Evolutionary conservation across 768 basidiomycete species (phyloP).

Genomic region (Xanthoconium stramineum): DNA sequence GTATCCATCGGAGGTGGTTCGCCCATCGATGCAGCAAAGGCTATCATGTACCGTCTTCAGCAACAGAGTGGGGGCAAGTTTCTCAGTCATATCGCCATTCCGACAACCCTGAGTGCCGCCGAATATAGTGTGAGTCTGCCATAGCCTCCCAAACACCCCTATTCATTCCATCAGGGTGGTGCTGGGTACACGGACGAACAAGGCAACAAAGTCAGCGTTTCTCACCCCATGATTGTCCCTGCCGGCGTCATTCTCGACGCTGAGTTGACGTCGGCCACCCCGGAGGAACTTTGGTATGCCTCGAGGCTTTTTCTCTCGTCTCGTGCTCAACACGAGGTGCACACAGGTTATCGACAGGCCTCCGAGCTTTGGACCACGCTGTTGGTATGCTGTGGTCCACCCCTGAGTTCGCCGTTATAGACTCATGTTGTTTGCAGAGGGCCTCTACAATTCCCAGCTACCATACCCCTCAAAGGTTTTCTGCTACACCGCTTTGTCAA

Average conservation of each 20-base stretch:
- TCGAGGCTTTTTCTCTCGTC: constrained; percentile 4
- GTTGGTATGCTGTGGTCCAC: constrained; percentile 47
- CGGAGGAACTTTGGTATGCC: constrained; percentile 66
- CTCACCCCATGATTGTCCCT: constrained; percentile 57
- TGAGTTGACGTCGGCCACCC: constrained; percentile 68
- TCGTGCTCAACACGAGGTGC: constrained; percentile 11
- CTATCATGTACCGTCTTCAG: constrained; percentile 62
- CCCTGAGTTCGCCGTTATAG: neutral
- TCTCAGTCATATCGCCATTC: constrained; percentile 70
- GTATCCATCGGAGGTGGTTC: constrained; percentile 79
- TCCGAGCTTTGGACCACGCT: constrained; percentile 77
- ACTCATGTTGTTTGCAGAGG: constrained; percentile 35
- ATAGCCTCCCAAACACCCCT: neutral
- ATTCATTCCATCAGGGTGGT: constrained; percentile 40
- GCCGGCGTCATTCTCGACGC: constrained; percentile 77
- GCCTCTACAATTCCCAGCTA: constrained; percentile 55
- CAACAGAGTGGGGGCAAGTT: constrained; percentile 51
- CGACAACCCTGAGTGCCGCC: constrained; percentile 78
- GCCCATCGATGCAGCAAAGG: constrained; percentile 75
- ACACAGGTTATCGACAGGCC: constrained; percentile 70
- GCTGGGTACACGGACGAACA: constrained; percentile 72
- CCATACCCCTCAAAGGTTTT: constrained; percentile 61
- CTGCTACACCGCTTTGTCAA: constrained; percentile 62
- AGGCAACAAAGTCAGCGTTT: constrained; percentile 58
- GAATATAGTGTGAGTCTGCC: constrained; percentile 56